phyloP scores from a whole-genome alignment of 495 filamentous ascomycete genomes.

The Neurospora sp. region DNA sequence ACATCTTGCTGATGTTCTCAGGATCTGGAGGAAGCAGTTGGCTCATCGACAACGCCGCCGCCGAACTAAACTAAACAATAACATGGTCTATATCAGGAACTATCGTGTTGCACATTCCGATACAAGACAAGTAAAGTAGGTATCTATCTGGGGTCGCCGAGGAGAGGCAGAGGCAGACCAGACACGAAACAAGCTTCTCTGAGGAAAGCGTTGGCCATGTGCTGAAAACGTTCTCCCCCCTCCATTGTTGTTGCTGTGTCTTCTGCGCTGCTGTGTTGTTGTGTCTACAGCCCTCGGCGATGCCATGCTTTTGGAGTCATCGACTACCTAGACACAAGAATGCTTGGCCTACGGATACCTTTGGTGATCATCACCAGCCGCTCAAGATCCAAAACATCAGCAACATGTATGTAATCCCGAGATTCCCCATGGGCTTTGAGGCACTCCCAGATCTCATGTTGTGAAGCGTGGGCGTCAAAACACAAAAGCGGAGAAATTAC shows the following conservation, averaged over 20 bases:
- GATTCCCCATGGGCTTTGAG: not conserved
- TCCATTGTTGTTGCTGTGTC: too few relatives aligned
- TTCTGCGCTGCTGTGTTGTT: not conserved
- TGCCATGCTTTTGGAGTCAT: not conserved
- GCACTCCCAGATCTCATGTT: not conserved
- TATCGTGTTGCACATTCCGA: not conserved
- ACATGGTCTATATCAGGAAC: not conserved
- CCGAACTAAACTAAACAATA: not conserved
- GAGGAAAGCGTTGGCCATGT: too few relatives aligned
- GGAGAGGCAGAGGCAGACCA: not conserved
- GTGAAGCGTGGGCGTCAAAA: not conserved
- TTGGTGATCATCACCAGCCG: not conserved
- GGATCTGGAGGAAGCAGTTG: not conserved
- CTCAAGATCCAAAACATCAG: not conserved
- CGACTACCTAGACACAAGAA: not conserved
- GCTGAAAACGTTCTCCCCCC: too few relatives aligned
- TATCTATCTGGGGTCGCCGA: not conserved
- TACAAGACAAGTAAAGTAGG: not conserved
- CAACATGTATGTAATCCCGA: not conserved
- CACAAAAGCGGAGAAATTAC: not conserved
- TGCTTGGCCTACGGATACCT: too few relatives aligned
- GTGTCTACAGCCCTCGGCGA: not conserved
- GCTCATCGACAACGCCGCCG: not conserved
- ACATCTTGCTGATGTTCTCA: too few relatives aligned
- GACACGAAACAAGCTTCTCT: not conserved